Evolutionary conservation across 805 yeast species (phyloP), one percentile per base, ranked within the genome.

Genomic region (Saturnispora kantuleensis): DNA sequence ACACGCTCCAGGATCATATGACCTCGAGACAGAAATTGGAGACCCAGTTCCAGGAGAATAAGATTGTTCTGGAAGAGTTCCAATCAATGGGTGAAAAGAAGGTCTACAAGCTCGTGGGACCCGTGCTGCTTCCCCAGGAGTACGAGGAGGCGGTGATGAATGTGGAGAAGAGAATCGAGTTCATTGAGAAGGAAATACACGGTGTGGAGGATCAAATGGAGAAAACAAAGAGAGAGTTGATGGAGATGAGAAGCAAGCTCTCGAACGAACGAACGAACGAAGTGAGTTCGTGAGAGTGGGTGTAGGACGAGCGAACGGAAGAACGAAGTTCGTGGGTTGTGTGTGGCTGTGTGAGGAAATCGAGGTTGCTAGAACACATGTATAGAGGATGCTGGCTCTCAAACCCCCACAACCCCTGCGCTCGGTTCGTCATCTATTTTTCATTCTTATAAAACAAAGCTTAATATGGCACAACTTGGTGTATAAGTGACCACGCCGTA

Each of bases 1-100:
- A 50, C 4, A 55, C 53, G 11, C 48, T 59, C 9, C 66, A 69
- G 39, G 82, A 77, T 42, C 67, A 78, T 36, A 71, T 88, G 32
- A 67, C 76, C 5, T 77, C 87, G 10, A 79, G 97, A 56, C 95
- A 90, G 52, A 77, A 81, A 57, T 73, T 93, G 38, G 99, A 93
- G 59, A 85, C 97, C 1, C 99, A 93, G 65, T 76, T 70, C 54
- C 98, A 93, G 63, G 99, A 93, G 62, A 89, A 89, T 62, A 79
- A 79, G 55, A 89, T 93, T 41, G 98, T 93, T 12, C 71, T 79
- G 52, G 80, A 76, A 46, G 98, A 93, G 64, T 84, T 93, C 55
- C 76, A 73, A 28, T 54, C 65, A 37, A 66, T 84, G 46, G 74
- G 75, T 45, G 84, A 77, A 31, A 72, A 94, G 12, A 84, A 84